phyloP scores from a whole-genome alignment of 2,329 filamentous ascomycete species.

The Orbilia javanica region DNA sequence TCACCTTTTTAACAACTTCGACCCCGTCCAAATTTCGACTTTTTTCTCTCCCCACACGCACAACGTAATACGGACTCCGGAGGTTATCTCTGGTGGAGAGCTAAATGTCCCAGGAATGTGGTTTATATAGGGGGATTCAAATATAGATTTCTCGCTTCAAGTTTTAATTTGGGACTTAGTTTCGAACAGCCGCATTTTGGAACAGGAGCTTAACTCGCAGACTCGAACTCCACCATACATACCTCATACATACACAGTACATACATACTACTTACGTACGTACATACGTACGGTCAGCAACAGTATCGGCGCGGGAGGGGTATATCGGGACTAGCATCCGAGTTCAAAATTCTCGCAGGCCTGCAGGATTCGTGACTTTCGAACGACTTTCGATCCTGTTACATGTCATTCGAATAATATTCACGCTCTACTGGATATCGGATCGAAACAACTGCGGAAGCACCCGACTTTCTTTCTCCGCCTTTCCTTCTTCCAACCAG shows the following conservation, averaged over 20 bases:
- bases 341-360: not conserved
- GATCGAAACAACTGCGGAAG: not conserved
- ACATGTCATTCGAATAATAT: not conserved
- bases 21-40: conserved; percentile 11
- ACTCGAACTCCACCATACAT: conserved; percentile 14
- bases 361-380: conserved; percentile 2
- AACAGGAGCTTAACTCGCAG: conserved; percentile 39
- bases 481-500: conserved; percentile 1
- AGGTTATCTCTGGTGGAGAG: conserved; percentile 9
- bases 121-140: conserved; percentile 50
- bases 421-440: not conserved
- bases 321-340: not conserved
- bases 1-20: not conserved
- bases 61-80: not conserved
- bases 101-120: conserved; percentile 28
- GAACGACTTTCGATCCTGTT: not conserved
- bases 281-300: not conserved
- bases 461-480: conserved; percentile 1
- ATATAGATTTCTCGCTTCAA: conserved; percentile 58
- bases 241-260: not conserved
- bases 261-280: not conserved
- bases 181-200: conserved; percentile 46
- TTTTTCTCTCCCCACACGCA: conserved; percentile 1
- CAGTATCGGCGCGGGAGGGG: not conserved
- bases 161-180: conserved; percentile 35